Percentiles rank a stretch among this genome's conserved stretches.
Evolutionary conservation across 176 grass and related monocot genomes (phyloP).

Genomic region (Aegilops speltoides): DNA sequence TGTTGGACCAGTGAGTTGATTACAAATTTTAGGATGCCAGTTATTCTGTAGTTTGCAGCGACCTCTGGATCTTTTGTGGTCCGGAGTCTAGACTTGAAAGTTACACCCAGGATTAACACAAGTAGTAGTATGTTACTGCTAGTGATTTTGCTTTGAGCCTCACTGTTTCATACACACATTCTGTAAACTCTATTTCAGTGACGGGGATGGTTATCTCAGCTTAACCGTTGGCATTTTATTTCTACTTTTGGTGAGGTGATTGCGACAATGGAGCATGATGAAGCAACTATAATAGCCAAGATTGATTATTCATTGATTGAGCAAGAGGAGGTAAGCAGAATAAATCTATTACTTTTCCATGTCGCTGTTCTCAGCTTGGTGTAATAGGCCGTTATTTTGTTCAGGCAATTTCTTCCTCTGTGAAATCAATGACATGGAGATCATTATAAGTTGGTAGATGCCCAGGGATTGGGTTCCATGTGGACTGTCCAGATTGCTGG

Average conservation of each 20-base stretch:
- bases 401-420: slow-evolving; percentile 72
- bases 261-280: slow-evolving; percentile 75
- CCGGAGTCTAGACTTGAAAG: not conserved
- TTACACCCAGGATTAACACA: not conserved
- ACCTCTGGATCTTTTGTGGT: not conserved
- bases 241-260: slow-evolving; percentile 83
- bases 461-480: slow-evolving; percentile 51
- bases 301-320: slow-evolving; percentile 93
- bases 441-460: slow-evolving; percentile 83
- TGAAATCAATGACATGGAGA: slow-evolving; percentile 65
- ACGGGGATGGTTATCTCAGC: not conserved
- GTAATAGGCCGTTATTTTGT: not conserved
- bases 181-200: not conserved
- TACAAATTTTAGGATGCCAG: not conserved
- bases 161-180: not conserved
- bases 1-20: slow-evolving; percentile 76
- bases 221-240: not conserved
- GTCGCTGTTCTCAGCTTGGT: not conserved
- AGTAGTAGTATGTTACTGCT: not conserved
- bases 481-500: not conserved
- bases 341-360: not conserved
- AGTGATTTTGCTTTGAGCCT: not conserved
- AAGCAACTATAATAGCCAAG: slow-evolving; percentile 57
- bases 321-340: slow-evolving; percentile 58
- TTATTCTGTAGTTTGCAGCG: not conserved